Evolutionary conservation across 768 basidiomycete genomes (phyloP).

Genomic region (Baorangia bicolor): DNA sequence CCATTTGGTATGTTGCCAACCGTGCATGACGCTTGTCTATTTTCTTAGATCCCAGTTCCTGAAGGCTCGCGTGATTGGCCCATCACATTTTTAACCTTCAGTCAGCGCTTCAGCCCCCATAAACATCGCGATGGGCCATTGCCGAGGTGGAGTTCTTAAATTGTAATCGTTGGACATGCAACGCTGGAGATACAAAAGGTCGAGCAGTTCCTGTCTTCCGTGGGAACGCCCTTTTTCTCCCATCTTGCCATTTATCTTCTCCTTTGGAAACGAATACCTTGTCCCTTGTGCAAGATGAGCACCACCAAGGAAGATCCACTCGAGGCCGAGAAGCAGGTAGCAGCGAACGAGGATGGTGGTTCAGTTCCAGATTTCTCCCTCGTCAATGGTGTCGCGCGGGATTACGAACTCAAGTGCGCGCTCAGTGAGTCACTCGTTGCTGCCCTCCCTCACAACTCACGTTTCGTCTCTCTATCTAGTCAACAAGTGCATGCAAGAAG

Average conservation of each 20-base stretch:
- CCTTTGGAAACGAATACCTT: neutral
- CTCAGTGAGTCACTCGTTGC: constrained; percentile 23
- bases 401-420: constrained; percentile 36
- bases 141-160: constrained; percentile 2
- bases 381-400: constrained; percentile 28
- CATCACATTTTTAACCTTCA: neutral
- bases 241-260: neutral
- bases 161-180: neutral
- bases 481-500: constrained; percentile 46
- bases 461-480: constrained; percentile 27
- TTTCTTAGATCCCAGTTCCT: neutral
- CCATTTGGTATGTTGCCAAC: neutral
- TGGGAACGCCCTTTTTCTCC: constrained; percentile 16
- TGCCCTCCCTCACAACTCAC: neutral
- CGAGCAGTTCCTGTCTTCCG: neutral
- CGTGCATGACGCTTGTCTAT: neutral
- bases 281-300: constrained; percentile 4
- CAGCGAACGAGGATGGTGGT: constrained; percentile 13
- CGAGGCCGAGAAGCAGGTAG: constrained; percentile 17
- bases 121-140: neutral
- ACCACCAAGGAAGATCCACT: neutral
- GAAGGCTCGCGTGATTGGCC: neutral
- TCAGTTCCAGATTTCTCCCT: neutral
- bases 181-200: constrained; percentile 17
- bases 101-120: neutral